Base-by-base conservation (phyloP, 768 basidiomycete genomes). In the Leucocoprinus leucothites region DNA sequence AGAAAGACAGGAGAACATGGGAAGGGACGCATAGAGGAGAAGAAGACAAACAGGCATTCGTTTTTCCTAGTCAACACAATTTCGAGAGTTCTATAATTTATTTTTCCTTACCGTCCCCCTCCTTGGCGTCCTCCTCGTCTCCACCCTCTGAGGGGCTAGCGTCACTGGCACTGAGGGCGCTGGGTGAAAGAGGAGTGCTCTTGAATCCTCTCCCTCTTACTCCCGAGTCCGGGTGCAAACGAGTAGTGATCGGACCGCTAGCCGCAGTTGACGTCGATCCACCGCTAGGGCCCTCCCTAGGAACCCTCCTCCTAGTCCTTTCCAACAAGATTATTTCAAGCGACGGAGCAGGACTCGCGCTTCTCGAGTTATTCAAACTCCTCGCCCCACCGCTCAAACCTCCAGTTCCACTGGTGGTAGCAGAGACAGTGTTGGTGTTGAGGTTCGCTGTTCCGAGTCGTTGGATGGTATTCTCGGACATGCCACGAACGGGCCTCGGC, bases 271-370 rank as follows among this genome's bases (percentile, higher is more conserved):
- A 4, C 9, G 16, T 38, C 3, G 38, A 8, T 9, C 52, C 24
- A 53, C 45, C 19, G 31, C 31, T 35, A 28, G n/a, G 31, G 21
- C 16, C 26, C 21, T 62, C 54, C 9, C 64, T 65, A 8, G 58
- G 58, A 25, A 78, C 56, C 46, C 87, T 79, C 41, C 86, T 80
- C 59, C 52, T 45, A 25, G 80, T 87, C 62, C 87, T 80, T 51
- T 87, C 85, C 51, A 86, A 64, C 41, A 88, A 63, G 42, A 89
- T 75, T 1, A 86, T 86, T 63, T 89, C 88, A 14, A 89, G 73
- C 31, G 85, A 78, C 9, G 81, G 76, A 3, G 75, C 73, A n/a
- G 82, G 81, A 5, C 81, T 78, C 6, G 69, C 60, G 57, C 72
- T 71, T 9, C 74, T 71, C 8, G 75, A 67, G 25, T 51, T 55